Base-by-base conservation (phyloP, 1,139 yeast genomes). In the Diutina rugosa region DNA sequence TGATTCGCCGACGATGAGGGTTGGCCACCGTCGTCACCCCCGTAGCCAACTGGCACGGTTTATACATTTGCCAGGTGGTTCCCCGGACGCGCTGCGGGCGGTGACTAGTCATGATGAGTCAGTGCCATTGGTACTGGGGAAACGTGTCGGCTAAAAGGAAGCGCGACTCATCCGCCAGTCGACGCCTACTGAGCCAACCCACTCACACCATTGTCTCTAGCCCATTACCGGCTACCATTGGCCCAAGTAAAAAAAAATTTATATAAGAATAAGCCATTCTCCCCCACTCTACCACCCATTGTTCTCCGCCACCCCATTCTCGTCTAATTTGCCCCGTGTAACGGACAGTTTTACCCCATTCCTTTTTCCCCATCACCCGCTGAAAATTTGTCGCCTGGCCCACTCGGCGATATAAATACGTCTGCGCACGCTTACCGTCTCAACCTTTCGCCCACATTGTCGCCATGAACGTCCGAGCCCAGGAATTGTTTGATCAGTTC, bases 401-500 rank as follows among this genome's bases (percentile, higher is more conserved):
- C n/a, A 26, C 16, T 21, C 51, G 51, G 29, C 38, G 41, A 47
- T 47, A 47, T 47, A 47, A 47, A 47, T 47, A 47, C 41, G 35
- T 28, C 21, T 10, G 12, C 16, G 30, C 49, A 29, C 38, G 14
- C 51, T 16, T 30, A 28, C 49, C n/a, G 28, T 46, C 49, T 12
- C 49, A 46, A 2, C 28, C 10, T 21, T 28, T 46, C n/a, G n/a
- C 14, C 41, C 41, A 9, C 5, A 3, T 10, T 28, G 51, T 29
- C 18, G 30, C 12, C 9, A 47, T 47, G 51, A 49, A 38, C 14
- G 53, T 16, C 16, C 44, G 16, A 8, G 53, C 53, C 53, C 41
- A 49, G 44, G 44, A 49, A 32, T 49, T 49, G 53, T 49, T 49
- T 49, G 30, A 38, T 44, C 53, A 76, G 53, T 49, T 49, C 32